Evolutionary conservation across 768 basidiomycete genomes (phyloP), one percentile per base, ranked within the genome.

Genomic region (Aureoboletus auriporus): DNA sequence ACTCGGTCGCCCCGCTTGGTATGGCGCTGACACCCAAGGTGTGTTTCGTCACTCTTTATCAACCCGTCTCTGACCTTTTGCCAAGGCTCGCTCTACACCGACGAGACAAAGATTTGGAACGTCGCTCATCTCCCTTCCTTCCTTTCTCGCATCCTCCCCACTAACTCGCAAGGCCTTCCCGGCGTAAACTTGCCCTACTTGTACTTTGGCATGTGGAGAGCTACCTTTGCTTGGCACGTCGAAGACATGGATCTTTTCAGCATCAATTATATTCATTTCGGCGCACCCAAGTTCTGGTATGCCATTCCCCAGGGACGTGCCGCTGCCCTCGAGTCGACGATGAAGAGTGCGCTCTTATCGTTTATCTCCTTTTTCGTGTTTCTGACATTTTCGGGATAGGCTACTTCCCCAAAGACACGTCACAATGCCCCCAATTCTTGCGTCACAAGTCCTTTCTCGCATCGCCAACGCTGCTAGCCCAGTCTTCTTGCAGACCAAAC

Each of bases 221-320:
- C 95, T 20, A 93, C 93, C 0, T 98, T 98, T 68, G 91, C 93
- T 0, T 99, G 96, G 95, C 96, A 99, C 59, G 96, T 99, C 41
- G 96, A 99, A 68, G 96, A 99, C 67, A 96, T 97, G 90, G 96
- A 99, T 62, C 76, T 99, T 1, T 97, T 95, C 69, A 94, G 92
- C 48, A 98, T 99, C 71, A 99, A 99, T 64, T 98, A 93, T 65
- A 91, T 99, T 47, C 96, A 99, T 67, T 98, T 97, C 57, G 96
- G 96, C 0, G 93, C 94, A 0, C 93, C 94, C 2, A 98, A 91
- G 58, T 87, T 89, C 61, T 99, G 96, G 96, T 98, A 98, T 66
- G 86, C 93, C 2, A 76, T 98, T 14, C 96, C 96, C 4, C 94
- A 96, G 66, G 86, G 77, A 14, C 79, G 91, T 49, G 83, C 93